Percentiles rank a stretch among this genome's conserved stretches.
These are phyloP conservation scores for Nepenthes gracilis DNA, from an alignment of 148 eudicot genomes.

Conservation along the genomic window DNA sequence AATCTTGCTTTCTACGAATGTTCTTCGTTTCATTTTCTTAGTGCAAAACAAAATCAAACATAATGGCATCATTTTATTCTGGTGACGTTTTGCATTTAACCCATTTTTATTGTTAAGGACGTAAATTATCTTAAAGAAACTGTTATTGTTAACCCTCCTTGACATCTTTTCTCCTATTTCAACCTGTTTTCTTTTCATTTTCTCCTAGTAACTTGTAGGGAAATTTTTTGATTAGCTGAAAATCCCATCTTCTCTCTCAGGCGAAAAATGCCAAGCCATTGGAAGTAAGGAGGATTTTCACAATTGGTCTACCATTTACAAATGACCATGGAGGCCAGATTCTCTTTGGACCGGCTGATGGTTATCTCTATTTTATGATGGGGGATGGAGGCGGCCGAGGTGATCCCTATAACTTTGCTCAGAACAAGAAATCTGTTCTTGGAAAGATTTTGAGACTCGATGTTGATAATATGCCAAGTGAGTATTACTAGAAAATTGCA, in stretches of 20 bases:
- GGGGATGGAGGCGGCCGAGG: slow-evolving; percentile 79
- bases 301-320: slow-evolving; percentile 76
- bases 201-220: too few relatives aligned
- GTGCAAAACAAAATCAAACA: too few relatives aligned
- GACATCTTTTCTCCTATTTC: too few relatives aligned
- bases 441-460: slow-evolving; percentile 25
- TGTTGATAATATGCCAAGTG: slow-evolving; percentile 62
- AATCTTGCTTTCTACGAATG: too few relatives aligned
- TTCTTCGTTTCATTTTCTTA: too few relatives aligned
- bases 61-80: too few relatives aligned
- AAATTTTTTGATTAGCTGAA: too few relatives aligned
- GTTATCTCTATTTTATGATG: slow-evolving; percentile 70
- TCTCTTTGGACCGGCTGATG: slow-evolving; percentile 75
- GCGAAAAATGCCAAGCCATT: slow-evolving; percentile 46
- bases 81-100: too few relatives aligned
- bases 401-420: slow-evolving; percentile 69
- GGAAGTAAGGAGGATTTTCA: slow-evolving; percentile 75
- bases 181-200: too few relatives aligned
- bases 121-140: too few relatives aligned
- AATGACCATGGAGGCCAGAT: slow-evolving; percentile 80
- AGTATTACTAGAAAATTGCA: slow-evolving; percentile 2
- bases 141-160: too few relatives aligned
- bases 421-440: slow-evolving; percentile 64
- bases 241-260: slow-evolving; percentile 16
- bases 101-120: too few relatives aligned